These are phyloP conservation scores for Neofusicoccum parvum DNA, from an alignment of 2,329 filamentous ascomycete species.

Conservation along the genomic window DNA sequence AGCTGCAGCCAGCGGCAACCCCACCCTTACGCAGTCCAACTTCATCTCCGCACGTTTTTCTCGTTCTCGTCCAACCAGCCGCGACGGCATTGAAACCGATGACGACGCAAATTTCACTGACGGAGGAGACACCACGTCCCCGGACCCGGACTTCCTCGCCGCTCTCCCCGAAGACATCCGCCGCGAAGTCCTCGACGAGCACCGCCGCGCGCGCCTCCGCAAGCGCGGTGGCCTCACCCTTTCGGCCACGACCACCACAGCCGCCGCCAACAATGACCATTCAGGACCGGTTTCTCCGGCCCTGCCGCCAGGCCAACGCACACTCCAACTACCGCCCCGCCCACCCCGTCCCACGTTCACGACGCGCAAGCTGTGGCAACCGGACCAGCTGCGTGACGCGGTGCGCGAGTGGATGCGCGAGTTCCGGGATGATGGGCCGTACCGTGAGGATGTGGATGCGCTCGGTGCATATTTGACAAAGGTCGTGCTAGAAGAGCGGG, in stretches of 20 bases:
- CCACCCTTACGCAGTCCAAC: conserved; percentile 68
- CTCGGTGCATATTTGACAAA: conserved; percentile 71
- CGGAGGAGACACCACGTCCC: conserved; percentile 22
- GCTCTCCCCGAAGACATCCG: conserved; percentile 82
- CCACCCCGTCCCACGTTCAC: conserved; percentile 64
- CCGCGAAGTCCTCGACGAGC: conserved; percentile 75
- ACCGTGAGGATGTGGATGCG: conserved; percentile 74
- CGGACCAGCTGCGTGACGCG: conserved; percentile 71
- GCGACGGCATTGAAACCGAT: conserved; percentile 33
- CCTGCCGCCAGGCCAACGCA: conserved; percentile 38
- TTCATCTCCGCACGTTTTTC: conserved; percentile 55
- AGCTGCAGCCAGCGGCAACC: conserved; percentile 49
- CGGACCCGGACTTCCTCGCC: conserved; percentile 68
- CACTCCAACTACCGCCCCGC: conserved; percentile 51
- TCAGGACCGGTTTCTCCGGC: conserved; percentile 17
- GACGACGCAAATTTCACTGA: conserved; percentile 21
- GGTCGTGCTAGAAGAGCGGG: conserved; percentile 74
- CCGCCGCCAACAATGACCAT: neutral
- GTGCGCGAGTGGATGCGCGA: conserved; percentile 74
- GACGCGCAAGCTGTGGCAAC: conserved; percentile 54
- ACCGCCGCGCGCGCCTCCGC: conserved; percentile 59
- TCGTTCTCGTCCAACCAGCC: conserved; percentile 29
- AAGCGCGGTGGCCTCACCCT: conserved; percentile 4
- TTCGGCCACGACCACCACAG: neutral
- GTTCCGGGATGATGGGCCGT: conserved; percentile 74